Base-by-base conservation (phyloP, 1,284 basidiomycete species). In the Marasmius fiardii region DNA sequence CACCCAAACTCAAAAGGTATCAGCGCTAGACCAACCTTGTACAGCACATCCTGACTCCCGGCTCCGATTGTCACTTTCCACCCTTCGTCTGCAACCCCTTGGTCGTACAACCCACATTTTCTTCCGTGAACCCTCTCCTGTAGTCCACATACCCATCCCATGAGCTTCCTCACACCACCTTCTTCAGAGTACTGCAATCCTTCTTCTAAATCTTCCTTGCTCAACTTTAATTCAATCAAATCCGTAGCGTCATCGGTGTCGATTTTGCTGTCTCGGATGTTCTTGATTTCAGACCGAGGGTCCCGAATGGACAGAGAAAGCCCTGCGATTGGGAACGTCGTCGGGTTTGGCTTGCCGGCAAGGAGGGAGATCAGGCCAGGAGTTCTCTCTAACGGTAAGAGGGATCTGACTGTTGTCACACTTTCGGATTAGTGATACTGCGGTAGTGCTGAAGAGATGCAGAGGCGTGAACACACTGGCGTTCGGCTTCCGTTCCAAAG, bases 41-140 rank as follows among this genome's bases (percentile, higher is more conserved):
- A 89, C 55, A 97, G 82, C 57, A 95, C 68, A 74, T 97, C 94
- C 72, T 96, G 93, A 48, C 89, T 92, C 5, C 95, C 95, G 44
- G 79, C 79, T 0, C 94, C 94, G 14, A 96, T 73, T 47, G 84
- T 88, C 3, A 96, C 69, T 43, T 78, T 74, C 92, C 93, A 97
- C 76, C 52, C 24, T 39, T 23, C 41, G 37, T 44, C 18, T 7
- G 3, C 45, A 48, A 11, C 18, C 11, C 45, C 26, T 16, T 28
- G 7, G 16, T 48, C 18, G 18, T 48, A 48, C 24, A 48, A 10
- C 4, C 45, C 77, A 50, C 68, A 68, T 61, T 74, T 74, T 51
- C 88, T 71, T 7, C 79, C 79, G 62, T 93, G 92, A 47, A 81
- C 78, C 3, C 67, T 65, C 63, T 81, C 81, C 70, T 95, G 92